Conservation (phyloP, 768 basidiomycete genomes). For the Boletus edulis region DNA sequence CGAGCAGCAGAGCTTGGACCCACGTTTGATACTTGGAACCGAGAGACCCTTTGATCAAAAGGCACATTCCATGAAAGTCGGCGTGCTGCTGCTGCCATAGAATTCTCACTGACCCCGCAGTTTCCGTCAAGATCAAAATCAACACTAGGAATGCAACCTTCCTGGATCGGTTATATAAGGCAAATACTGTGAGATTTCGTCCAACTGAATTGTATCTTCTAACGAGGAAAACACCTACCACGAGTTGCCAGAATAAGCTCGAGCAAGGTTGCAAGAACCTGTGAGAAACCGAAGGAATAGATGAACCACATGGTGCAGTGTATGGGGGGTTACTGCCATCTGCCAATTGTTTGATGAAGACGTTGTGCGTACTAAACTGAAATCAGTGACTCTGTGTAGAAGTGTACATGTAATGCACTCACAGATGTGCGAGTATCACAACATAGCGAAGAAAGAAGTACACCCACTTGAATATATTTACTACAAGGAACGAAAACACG, state of each 20-base stretch:
- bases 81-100: neutral
- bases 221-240: neutral
- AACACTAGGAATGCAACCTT: slow-evolving; percentile 6
- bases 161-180: slow-evolving; percentile 19
- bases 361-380: slow-evolving; percentile 15
- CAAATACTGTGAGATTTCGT: slow-evolving; percentile 11
- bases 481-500: slow-evolving; percentile 4
- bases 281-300: slow-evolving; percentile 2
- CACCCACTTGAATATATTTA: slow-evolving; percentile 28
- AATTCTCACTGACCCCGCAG: neutral
- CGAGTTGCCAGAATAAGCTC: slow-evolving; percentile 18
- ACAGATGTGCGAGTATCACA: slow-evolving; percentile 19
- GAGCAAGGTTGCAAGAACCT: slow-evolving; percentile 10
- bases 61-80: slow-evolving; percentile 7
- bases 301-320: slow-evolving; percentile 10
- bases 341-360: slow-evolving; percentile 2
- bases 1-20: neutral
- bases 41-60: neutral
- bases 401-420: neutral
- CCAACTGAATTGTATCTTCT: neutral
- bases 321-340: slow-evolving; percentile 9
- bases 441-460: slow-evolving; percentile 30
- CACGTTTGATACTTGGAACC: slow-evolving; percentile 8
- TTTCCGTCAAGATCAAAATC: slow-evolving; percentile 3
- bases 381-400: neutral